A percentile compares a stretch with the other conserved stretches of the same genome.
Conservation (phyloP, 2,329 filamentous ascomycete genomes). For the Scedosporium aurantiacum region DNA sequence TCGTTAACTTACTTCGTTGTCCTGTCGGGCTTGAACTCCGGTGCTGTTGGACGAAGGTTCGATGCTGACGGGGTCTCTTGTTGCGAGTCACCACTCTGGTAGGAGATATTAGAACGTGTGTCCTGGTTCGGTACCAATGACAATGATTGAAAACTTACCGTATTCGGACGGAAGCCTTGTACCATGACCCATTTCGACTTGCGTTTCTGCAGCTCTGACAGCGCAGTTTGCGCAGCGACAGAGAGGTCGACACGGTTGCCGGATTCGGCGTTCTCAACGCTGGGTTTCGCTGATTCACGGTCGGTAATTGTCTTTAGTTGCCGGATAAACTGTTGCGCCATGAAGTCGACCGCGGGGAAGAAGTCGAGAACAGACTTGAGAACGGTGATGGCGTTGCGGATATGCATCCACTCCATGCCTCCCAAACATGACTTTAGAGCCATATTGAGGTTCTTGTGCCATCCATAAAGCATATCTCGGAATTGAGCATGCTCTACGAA, state of each 20-base stretch:
- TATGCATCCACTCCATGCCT: constrained; percentile 90
- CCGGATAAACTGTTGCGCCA: constrained; percentile 57
- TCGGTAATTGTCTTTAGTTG: constrained; percentile 56
- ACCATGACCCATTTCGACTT: constrained; percentile 63
- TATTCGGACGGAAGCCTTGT: constrained; percentile 58
- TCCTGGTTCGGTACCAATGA: constrained; percentile 10
- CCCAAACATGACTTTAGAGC: constrained; percentile 75
- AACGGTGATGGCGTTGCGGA: constrained; percentile 86
- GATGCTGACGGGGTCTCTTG: constrained; percentile 20
- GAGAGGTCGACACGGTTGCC: constrained; percentile 62
- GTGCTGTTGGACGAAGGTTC: constrained; percentile 45
- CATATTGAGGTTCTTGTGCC: constrained; percentile 73
- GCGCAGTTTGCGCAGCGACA: constrained; percentile 59
- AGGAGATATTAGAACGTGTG: constrained; percentile 9
- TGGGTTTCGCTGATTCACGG: constrained; percentile 43
- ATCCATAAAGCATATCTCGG: constrained; percentile 73
- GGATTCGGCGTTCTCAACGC: constrained; percentile 35
- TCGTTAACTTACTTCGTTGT: constrained; percentile 22
- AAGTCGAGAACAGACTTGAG: constrained; percentile 69
- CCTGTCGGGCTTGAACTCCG: constrained; percentile 50
- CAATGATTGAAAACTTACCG: constrained; percentile 31
- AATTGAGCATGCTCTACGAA: constrained; percentile 81
- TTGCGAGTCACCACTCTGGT: constrained; percentile 15
- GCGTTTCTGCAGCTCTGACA: constrained; percentile 57
- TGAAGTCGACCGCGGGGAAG: constrained; percentile 85